These are phyloP conservation scores for Lobulomyces angularis DNA, from an alignment of 192 early-diverging fungal genomes.

Conservation along the genomic window DNA sequence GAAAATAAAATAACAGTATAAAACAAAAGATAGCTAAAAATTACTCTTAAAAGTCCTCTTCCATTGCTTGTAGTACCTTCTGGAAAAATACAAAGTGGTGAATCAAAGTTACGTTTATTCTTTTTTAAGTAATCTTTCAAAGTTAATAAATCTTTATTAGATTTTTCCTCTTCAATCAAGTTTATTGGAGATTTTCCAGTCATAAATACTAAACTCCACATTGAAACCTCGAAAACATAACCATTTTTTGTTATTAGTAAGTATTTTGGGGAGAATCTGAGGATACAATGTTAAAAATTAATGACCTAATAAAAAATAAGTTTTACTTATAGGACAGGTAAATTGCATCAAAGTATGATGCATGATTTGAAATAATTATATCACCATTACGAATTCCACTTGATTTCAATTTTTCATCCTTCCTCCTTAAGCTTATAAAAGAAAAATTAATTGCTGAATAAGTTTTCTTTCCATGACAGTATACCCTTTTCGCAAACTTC, in stretches of 20 bases:
- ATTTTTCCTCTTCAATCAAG: constrained; percentile 16
- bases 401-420: not conserved
- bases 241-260: constrained; percentile 36
- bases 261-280: constrained; percentile 52
- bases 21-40: too few species aligned
- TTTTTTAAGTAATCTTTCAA: constrained; percentile 26
- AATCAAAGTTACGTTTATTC: constrained; percentile 21
- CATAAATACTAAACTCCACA: constrained; percentile 40
- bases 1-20: too few species aligned
- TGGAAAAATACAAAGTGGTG: constrained; percentile 56
- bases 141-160: constrained; percentile 15
- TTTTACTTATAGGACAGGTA: constrained; percentile 53
- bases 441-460: not conserved
- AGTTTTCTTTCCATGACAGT: not conserved
- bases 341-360: constrained; percentile 71
- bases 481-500: constrained; percentile 59
- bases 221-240: constrained; percentile 31
- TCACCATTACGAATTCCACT: constrained; percentile 52
- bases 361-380: constrained; percentile 68
- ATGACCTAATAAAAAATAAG: constrained; percentile 5
- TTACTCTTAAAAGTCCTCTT: constrained; percentile 67
- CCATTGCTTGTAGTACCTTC: constrained; percentile 80
- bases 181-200: constrained; percentile 34
- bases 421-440: constrained; percentile 10
- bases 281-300: not conserved